A percentile compares a stretch with the other conserved stretches of the same genome.
phyloP scores from a whole-genome alignment of 2,329 filamentous ascomycete genomes.

The Bipolaris victoriae region DNA sequence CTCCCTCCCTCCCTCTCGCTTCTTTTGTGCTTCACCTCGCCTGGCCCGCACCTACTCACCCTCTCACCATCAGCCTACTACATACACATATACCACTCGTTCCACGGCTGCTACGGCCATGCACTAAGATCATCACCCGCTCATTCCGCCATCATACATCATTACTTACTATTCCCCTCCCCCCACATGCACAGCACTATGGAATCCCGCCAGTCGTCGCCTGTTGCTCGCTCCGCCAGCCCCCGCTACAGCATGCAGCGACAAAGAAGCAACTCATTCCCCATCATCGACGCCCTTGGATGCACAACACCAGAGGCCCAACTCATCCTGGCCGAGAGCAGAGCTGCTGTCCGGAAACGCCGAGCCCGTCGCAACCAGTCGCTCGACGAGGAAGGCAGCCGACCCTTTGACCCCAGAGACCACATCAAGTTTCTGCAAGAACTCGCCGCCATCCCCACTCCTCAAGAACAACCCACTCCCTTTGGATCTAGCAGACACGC shows the following conservation, averaged over 20 bases:
- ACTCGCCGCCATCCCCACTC: conserved; percentile 15
- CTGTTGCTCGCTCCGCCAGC: conserved; percentile 22
- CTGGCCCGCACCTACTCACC: background rate
- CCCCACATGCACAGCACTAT: conserved; percentile 22
- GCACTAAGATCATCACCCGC: conserved; percentile 24
- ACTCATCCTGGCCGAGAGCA: conserved; percentile 44
- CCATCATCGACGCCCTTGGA: conserved; percentile 43
- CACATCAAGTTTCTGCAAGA: conserved; percentile 40
- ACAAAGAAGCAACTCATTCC: conserved; percentile 46
- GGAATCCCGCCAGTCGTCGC: conserved; percentile 36
- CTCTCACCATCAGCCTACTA: background rate
- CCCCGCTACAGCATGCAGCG: conserved; percentile 34
- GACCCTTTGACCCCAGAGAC: conserved; percentile 37
- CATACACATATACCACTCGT: conserved; percentile 17
- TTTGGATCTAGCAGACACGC: conserved; percentile 9
- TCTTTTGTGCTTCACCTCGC: background rate
- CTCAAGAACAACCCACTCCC: conserved; percentile 19
- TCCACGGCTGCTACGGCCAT: conserved; percentile 31
- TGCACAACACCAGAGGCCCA: conserved; percentile 46
- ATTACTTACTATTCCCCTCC: background rate
- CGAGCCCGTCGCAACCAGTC: conserved; percentile 33
- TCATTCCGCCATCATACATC: conserved; percentile 20
- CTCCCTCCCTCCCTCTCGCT: background rate
- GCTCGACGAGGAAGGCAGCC: conserved; percentile 25
- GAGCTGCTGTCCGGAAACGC: conserved; percentile 43